Percentiles rank a stretch among this genome's conserved stretches.
These are phyloP conservation scores for Gillenia trifoliata DNA, from an alignment of 306 rosid genomes.

Conservation along the genomic window DNA sequence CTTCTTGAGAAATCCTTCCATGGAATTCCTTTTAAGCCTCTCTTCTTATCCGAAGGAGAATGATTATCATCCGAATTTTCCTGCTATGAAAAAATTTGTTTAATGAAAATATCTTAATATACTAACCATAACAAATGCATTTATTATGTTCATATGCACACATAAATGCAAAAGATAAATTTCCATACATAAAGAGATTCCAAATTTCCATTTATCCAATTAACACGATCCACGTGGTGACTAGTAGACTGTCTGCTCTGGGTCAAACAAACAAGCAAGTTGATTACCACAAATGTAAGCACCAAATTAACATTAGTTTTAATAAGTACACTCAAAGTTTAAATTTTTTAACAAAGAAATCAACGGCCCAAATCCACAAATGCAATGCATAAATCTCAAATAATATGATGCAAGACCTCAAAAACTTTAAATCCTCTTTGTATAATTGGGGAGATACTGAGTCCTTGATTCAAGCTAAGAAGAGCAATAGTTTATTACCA, in stretches of 20 bases:
- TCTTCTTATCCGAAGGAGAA: constrained; percentile 56
- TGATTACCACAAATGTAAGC: background rate
- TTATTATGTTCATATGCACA: constrained; percentile 18
- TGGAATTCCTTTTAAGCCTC: constrained; percentile 76
- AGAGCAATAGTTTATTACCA: constrained; percentile 43
- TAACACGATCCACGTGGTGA: background rate
- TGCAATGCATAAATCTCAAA: background rate
- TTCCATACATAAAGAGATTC: constrained; percentile 30
- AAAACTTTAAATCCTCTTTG: background rate
- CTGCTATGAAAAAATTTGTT: constrained; percentile 34
- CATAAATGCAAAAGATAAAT: constrained; percentile 20
- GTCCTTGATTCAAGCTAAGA: background rate
- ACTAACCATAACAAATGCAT: constrained; percentile 15
- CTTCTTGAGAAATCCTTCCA: constrained; percentile 82
- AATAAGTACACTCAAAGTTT: background rate
- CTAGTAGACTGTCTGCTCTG: background rate
- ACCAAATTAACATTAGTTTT: background rate
- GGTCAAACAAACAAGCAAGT: background rate
- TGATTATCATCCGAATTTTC: constrained; percentile 53
- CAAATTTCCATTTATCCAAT: constrained; percentile 2
- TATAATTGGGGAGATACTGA: background rate
- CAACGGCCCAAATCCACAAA: background rate
- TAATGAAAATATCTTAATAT: constrained; percentile 20
- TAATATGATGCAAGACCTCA: background rate
- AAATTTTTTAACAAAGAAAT: background rate